A percentile compares a stretch with the other conserved stretches of the same genome.
Evolutionary conservation across 2,329 filamentous ascomycete species (phyloP).

Genomic region (Herpomyces periplanetae): DNA sequence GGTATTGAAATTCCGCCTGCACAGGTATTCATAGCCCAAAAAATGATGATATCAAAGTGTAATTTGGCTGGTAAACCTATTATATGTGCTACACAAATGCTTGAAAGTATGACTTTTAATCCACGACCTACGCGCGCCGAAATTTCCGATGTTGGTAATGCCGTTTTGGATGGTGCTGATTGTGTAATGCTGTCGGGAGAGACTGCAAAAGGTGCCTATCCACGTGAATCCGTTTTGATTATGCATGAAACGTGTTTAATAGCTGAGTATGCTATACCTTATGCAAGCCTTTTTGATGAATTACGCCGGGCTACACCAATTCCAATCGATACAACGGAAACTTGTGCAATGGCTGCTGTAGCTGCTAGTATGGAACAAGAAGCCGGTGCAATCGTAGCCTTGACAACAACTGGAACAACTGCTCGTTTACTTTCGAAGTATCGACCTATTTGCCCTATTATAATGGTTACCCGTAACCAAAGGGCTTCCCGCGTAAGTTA

Average conservation of each 20-base stretch:
- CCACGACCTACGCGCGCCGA: slow-evolving; percentile 87
- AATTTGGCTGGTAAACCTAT: slow-evolving; percentile 95
- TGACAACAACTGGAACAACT: slow-evolving; percentile 80
- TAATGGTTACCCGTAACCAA: slow-evolving; percentile 79
- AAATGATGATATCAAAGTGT: slow-evolving; percentile 99
- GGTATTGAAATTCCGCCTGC: slow-evolving; percentile 95
- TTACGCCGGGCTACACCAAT: slow-evolving; percentile 43
- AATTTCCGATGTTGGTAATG: slow-evolving; percentile 93
- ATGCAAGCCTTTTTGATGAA: slow-evolving; percentile 87
- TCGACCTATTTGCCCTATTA: slow-evolving; percentile 89
- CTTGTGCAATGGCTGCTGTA: slow-evolving; percentile 83
- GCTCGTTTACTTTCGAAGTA: slow-evolving; percentile 92
- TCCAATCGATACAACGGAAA: slow-evolving; percentile 59
- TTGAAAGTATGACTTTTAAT: slow-evolving; percentile 99
- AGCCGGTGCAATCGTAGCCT: slow-evolving; percentile 70
- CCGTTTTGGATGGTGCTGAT: slow-evolving; percentile 83
- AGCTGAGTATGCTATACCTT: slow-evolving; percentile 85
- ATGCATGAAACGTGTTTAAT: slow-evolving; percentile 95
- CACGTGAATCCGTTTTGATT: slow-evolving; percentile 60
- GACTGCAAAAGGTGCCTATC: slow-evolving; percentile 91
- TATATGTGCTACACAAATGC: slow-evolving; percentile 97
- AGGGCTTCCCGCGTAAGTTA: slow-evolving; percentile 26
- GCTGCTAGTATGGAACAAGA: slow-evolving; percentile 82
- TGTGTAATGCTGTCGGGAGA: slow-evolving; percentile 98
- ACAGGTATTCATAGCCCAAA: slow-evolving; percentile 95